These are phyloP conservation scores for Trichosporon coremiiforme DNA, from an alignment of 1,284 basidiomycete genomes.

Conservation along the genomic window DNA sequence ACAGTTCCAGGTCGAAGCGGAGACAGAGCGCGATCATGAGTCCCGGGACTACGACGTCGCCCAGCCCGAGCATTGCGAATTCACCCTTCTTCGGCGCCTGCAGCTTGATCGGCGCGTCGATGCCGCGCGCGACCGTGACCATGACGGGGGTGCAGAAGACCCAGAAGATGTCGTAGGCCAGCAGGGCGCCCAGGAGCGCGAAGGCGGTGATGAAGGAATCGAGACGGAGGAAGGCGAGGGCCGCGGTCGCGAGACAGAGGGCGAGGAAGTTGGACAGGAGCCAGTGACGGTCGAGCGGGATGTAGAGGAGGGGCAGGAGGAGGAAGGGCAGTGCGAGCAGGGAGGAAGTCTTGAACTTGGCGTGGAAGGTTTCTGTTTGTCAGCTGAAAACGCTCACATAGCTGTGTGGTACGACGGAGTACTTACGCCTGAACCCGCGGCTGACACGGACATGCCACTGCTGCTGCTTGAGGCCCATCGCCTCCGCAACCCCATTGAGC, in stretches of 20 bases:
- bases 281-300: conserved; percentile 66
- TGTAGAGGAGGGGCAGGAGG: conserved; percentile 70
- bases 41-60: conserved; percentile 69
- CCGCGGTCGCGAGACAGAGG: conserved; percentile 80
- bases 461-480: conserved; percentile 32
- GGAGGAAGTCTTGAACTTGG: conserved; percentile 59
- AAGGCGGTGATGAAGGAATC: conserved; percentile 89
- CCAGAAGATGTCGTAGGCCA: conserved; percentile 80
- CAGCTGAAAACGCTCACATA: conserved; percentile 6
- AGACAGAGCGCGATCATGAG: conserved; percentile 84
- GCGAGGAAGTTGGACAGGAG: conserved; percentile 78
- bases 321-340: conserved; percentile 66
- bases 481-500: conserved; percentile 34
- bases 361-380: conserved; percentile 49
- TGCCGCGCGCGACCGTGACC: conserved; percentile 86
- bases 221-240: conserved; percentile 77
- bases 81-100: conserved; percentile 72
- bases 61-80: conserved; percentile 89
- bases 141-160: conserved; percentile 63
- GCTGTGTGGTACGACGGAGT: neutral
- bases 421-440: conserved; percentile 50
- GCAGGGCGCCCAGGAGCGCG: conserved; percentile 76
- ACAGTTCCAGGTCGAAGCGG: conserved; percentile 73
- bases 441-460: conserved; percentile 53
- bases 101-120: conserved; percentile 93